phyloP scores from a whole-genome alignment of 176 grass and related monocot species.

The Triticum dicoccoides region DNA sequence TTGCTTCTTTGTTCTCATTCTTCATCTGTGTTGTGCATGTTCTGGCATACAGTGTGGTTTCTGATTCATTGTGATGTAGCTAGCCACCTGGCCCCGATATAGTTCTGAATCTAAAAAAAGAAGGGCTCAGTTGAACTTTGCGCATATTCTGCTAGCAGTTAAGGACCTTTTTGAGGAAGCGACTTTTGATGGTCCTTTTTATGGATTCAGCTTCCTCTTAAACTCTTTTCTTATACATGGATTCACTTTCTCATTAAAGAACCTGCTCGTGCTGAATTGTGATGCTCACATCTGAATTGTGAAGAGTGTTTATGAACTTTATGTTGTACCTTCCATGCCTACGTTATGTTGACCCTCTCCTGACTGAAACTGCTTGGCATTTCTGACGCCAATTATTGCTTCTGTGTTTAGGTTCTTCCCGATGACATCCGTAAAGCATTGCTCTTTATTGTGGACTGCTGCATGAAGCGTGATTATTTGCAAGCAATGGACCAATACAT shows the following conservation, averaged over 20 bases:
- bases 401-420: slow-evolving; percentile 62
- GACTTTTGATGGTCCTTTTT: neutral
- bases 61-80: neutral
- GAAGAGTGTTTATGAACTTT: slow-evolving; percentile 1
- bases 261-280: neutral
- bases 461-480: slow-evolving; percentile 88
- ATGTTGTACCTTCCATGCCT: neutral
- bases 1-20: neutral
- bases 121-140: neutral
- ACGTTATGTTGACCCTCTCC: neutral
- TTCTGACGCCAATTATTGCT: slow-evolving; percentile 20
- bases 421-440: slow-evolving; percentile 68
- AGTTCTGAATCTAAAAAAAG: neutral
- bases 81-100: neutral
- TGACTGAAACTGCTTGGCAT: neutral
- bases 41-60: neutral
- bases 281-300: slow-evolving; percentile 11
- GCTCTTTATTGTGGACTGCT: slow-evolving; percentile 70
- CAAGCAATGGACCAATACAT: slow-evolving; percentile 92
- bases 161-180: too few relatives aligned
- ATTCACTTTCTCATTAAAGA: slow-evolving; percentile 5
- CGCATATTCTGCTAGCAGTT: neutral
- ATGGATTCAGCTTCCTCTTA: neutral
- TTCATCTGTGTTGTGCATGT: slow-evolving; percentile 3
- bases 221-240: neutral